A percentile compares a stretch with the other conserved stretches of the same genome.
phyloP scores from a whole-genome alignment of 306 rosid species.

The Benincasa hispida region DNA sequence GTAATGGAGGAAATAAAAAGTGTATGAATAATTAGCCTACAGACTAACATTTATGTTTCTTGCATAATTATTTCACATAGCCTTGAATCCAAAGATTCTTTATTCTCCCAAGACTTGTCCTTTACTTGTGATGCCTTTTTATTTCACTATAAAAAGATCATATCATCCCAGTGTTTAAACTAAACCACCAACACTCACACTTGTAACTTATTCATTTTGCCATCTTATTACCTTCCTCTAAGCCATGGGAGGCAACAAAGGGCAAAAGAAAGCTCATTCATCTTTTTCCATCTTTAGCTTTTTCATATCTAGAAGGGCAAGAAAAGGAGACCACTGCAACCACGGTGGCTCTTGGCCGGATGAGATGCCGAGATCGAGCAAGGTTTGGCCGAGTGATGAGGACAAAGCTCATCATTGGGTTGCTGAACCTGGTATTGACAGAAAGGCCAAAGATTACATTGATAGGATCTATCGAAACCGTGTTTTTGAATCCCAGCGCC shows the following conservation, averaged over 20 bases:
- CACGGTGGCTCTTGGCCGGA: too few relatives aligned
- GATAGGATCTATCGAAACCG: not conserved
- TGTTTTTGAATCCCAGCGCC: not conserved
- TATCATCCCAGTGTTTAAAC: not conserved
- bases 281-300: slow-evolving; percentile 47
- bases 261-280: not conserved
- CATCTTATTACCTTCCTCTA: not conserved
- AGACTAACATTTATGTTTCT: too few relatives aligned
- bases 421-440: not conserved
- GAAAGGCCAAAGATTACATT: not conserved
- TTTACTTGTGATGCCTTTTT: not conserved
- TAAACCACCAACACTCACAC: not conserved
- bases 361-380: slow-evolving; percentile 20
- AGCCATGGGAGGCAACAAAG: not conserved
- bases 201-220: not conserved
- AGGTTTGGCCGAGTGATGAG: slow-evolving; percentile 35
- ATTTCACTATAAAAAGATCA: not conserved
- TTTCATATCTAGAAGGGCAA: slow-evolving; percentile 29
- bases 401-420: not conserved
- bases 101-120: too few relatives aligned
- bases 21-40: too few relatives aligned
- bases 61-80: too few relatives aligned
- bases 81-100: too few relatives aligned
- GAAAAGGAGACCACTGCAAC: too few relatives aligned
- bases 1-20: too few relatives aligned